A percentile compares a stretch with the other conserved stretches of the same genome.
phyloP scores from a whole-genome alignment of 768 basidiomycete species.

The Botryobasidium botryosum region DNA sequence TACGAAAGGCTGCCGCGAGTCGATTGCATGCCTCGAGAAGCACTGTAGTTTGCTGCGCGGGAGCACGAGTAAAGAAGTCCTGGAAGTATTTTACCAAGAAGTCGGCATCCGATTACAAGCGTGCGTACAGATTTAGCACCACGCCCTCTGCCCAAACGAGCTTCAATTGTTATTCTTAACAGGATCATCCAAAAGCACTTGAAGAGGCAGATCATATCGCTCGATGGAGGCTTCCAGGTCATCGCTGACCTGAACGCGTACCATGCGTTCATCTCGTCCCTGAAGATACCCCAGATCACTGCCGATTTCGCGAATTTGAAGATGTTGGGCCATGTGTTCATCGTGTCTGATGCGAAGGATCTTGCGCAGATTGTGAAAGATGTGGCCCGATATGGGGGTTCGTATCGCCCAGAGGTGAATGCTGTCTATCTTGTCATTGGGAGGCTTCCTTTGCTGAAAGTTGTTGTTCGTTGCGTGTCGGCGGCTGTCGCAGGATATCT shows the following conservation, averaged over 20 bases:
- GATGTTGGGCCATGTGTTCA: constrained; percentile 93
- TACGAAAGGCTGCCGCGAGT: constrained; percentile 75
- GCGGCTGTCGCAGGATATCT: constrained; percentile 63
- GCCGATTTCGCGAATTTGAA: constrained; percentile 88
- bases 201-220: constrained; percentile 91
- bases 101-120: constrained; percentile 77
- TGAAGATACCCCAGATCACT: constrained; percentile 73
- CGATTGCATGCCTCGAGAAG: constrained; percentile 72
- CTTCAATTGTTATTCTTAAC: background rate
- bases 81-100: constrained; percentile 97
- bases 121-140: constrained; percentile 27
- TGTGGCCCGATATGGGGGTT: constrained; percentile 88
- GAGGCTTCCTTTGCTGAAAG: background rate
- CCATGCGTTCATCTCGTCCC: constrained; percentile 68
- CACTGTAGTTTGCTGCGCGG: constrained; percentile 87
- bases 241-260: constrained; percentile 95
- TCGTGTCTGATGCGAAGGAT: constrained; percentile 91
- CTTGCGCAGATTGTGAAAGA: constrained; percentile 91
- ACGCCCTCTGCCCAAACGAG: background rate
- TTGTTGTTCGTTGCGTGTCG: background rate
- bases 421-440: background rate
- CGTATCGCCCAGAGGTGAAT: constrained; percentile 78
- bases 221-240: constrained; percentile 85
- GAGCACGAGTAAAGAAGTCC: constrained; percentile 86
- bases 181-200: constrained; percentile 94